These are phyloP conservation scores for Vitis hybrid DNA, from an alignment of 177 flowering plant genomes.

Conservation along the genomic window DNA sequence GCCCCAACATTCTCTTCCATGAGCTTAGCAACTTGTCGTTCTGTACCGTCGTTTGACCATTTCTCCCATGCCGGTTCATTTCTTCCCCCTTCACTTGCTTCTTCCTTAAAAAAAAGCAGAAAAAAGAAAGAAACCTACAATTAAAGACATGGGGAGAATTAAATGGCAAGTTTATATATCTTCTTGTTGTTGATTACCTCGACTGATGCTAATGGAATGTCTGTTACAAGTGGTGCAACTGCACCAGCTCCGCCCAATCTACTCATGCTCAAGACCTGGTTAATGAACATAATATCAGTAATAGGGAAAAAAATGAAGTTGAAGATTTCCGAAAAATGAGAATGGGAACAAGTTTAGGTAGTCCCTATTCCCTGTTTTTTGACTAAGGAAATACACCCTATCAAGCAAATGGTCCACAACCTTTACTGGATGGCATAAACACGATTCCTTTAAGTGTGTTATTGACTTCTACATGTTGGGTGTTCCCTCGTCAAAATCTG, in stretches of 20 bases:
- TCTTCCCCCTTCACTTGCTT: constrained; percentile 49
- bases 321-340: not conserved
- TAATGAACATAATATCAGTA: constrained; percentile 4
- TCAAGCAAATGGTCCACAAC: not conserved
- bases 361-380: not conserved
- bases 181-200: constrained; percentile 53
- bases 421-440: not conserved
- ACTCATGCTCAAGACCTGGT: constrained; percentile 98
- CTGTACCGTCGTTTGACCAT: constrained; percentile 76
- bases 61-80: constrained; percentile 70
- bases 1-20: constrained; percentile 86
- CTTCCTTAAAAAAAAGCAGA: constrained; percentile 29
- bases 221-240: constrained; percentile 91
- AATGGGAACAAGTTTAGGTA: not conserved
- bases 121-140: not conserved
- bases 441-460: not conserved
- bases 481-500: not conserved
- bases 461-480: too few species aligned
- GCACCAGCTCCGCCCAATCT: constrained; percentile 96
- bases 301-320: not conserved
- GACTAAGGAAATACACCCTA: not conserved
- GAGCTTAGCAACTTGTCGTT: constrained; percentile 77
- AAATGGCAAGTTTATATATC: not conserved
- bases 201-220: constrained; percentile 75
- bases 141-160: not conserved